Evolutionary conservation across 805 yeast species (phyloP).

Genomic region (Sugiyamaella marilandica): DNA sequence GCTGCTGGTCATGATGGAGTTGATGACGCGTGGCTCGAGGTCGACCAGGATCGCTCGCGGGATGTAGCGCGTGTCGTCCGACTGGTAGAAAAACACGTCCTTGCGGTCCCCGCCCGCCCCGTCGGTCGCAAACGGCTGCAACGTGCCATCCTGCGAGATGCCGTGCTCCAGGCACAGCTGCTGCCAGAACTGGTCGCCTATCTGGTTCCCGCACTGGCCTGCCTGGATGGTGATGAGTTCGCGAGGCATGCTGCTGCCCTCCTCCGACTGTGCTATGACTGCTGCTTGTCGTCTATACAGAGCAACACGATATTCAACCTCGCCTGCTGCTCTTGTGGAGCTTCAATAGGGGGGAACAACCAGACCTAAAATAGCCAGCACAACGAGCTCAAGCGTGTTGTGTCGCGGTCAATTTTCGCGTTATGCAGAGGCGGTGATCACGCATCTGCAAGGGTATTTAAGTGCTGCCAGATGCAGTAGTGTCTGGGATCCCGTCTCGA

Average conservation of each 20-base stretch:
- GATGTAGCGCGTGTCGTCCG: conserved; percentile 71
- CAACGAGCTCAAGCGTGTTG: background rate
- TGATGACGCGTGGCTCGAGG: conserved; percentile 79
- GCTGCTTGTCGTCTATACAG: too few relatives aligned
- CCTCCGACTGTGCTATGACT: too few relatives aligned
- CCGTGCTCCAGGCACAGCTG: conserved; percentile 87
- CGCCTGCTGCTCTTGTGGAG: too few relatives aligned
- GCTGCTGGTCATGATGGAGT: conserved; percentile 48
- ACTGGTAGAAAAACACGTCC: conserved; percentile 73
- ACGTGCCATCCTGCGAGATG: conserved; percentile 58
- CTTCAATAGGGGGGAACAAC: too few relatives aligned
- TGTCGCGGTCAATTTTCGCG: background rate
- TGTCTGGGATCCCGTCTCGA: too few relatives aligned
- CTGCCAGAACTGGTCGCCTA: conserved; percentile 89
- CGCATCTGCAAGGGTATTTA: background rate
- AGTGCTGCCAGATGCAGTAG: too few relatives aligned
- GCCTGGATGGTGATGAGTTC: conserved; percentile 36
- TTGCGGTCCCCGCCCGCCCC: conserved; percentile 59
- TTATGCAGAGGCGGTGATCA: background rate
- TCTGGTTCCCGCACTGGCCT: conserved; percentile 97
- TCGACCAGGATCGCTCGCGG: conserved; percentile 86
- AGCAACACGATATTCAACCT: too few relatives aligned
- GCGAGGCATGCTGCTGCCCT: conserved; percentile 29
- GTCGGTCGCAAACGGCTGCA: conserved; percentile 35
- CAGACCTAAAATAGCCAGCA: too few relatives aligned